Evolutionary conservation across 371 early-diverging fungal species (phyloP), one percentile per base, ranked within the genome.

Genomic region (Mucor circinelloides): DNA sequence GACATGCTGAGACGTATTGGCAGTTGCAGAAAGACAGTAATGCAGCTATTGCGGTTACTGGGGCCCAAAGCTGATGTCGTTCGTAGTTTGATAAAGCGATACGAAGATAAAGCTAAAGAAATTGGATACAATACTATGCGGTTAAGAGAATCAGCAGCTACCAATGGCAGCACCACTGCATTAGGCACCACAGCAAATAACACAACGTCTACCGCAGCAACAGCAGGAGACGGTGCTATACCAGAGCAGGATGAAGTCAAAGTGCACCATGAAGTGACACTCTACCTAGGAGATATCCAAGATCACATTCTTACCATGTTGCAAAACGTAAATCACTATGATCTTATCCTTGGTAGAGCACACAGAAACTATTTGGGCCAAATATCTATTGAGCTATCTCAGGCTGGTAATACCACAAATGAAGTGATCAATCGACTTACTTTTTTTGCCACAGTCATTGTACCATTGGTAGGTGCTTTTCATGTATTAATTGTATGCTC

Each of bases 321-420:
- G 34, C 95, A 96, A 74, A 97, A 94, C 65, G 77, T 97, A 25
- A 85, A 84, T 10, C 97, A 97, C 73, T 94, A 93, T 70, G 98
- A 98, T 64, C 89, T 91, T 55, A 94, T 95, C 17, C 81, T 99
- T 9, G 91, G 95, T 4, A 82, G 97, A 9, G 89, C 96, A 0
- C 98, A 99, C 70, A 86, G 93, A 40, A 98, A 97, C 71, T 99
- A 99, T 67, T 80, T 99, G 19, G 99, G 97, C 4, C 96, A 97
- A 71, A 97, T 99, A 38, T 90, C 92, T 10, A 96, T 99, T 31
- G 98, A 98, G 73, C 86, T 98, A 69, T 98, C 98, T 2, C 93
- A 94, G 66, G 90, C 97, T 3, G 94, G 94, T 55, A 96, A 97
- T 78, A 80, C 89, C 9, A 96, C 96, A 25, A 95, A 96, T 70